Conservation (phyloP, 257 asterid species). For the Solanum rostratum region DNA sequence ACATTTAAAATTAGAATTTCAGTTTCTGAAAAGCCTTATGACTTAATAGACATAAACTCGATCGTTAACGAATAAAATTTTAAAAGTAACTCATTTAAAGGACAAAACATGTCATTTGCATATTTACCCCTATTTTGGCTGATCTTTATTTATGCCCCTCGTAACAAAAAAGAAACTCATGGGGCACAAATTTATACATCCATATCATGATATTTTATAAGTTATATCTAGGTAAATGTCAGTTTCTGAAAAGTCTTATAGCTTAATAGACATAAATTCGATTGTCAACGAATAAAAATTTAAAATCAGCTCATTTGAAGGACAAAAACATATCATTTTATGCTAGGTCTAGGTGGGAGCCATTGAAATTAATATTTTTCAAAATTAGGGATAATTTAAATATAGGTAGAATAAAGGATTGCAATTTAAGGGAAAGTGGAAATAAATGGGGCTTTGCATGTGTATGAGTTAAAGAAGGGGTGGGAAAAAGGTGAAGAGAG, state of each 20-base stretch:
- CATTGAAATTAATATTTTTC: background rate
- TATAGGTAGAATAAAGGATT: background rate
- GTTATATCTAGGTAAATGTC: background rate
- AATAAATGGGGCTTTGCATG: background rate
- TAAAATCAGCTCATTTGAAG: too few species aligned
- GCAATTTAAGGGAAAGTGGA: background rate
- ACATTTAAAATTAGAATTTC: too few species aligned
- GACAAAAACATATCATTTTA: background rate
- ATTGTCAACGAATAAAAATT: background rate
- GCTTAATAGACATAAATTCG: rapidly evolving
- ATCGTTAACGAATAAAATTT: too few species aligned
- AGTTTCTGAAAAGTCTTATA: background rate
- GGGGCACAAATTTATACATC: background rate
- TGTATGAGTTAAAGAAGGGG: background rate
- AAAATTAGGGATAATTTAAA: background rate
- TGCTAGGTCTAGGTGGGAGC: background rate
- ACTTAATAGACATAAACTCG: too few species aligned
- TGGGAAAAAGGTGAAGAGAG: background rate
- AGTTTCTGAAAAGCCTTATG: too few species aligned
- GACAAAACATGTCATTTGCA: too few species aligned
- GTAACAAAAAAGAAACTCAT: too few species aligned
- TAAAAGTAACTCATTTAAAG: too few species aligned
- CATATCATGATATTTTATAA: too few species aligned
- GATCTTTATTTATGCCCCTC: too few species aligned
- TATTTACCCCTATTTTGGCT: too few species aligned